Conservation (phyloP, 2,329 filamentous ascomycete genomes). For the Curvularia lunata region DNA sequence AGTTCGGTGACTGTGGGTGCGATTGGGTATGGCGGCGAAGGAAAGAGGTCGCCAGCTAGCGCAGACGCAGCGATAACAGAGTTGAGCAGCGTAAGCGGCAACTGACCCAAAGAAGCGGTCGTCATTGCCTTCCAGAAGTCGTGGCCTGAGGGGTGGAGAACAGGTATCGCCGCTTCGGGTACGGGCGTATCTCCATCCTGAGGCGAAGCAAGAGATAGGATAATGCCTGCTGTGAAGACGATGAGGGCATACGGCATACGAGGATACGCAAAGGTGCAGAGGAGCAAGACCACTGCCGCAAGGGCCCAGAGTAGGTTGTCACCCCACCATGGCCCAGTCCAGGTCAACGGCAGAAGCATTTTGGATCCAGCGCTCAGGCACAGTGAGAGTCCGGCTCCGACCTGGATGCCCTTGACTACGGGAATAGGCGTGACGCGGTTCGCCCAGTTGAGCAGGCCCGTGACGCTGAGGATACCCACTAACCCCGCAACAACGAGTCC, state of each 20-base stretch:
- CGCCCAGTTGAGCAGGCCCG: conserved; percentile 77
- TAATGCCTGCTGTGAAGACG: conserved; percentile 71
- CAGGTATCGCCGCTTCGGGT: conserved; percentile 62
- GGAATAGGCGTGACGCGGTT: conserved; percentile 79
- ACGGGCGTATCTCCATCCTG: conserved; percentile 15
- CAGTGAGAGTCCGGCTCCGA: conserved; percentile 86
- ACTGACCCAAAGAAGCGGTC: conserved; percentile 78
- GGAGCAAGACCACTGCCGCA: conserved; percentile 73
- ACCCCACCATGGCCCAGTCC: conserved; percentile 68
- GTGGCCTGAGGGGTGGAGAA: conserved; percentile 53
- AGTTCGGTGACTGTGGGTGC: conserved; percentile 76
- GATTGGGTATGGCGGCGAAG: conserved; percentile 60
- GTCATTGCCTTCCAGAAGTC: conserved; percentile 63
- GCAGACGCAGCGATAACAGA: conserved; percentile 88
- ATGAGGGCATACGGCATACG: conserved; percentile 79
- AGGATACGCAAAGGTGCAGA: conserved; percentile 69
- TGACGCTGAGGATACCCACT: conserved; percentile 78
- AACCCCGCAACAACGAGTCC: conserved; percentile 78
- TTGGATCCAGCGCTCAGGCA: conserved; percentile 74
- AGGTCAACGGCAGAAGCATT: conserved; percentile 71
- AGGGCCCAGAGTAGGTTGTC: conserved; percentile 83
- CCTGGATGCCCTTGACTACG: conserved; percentile 92
- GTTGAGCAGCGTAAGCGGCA: conserved; percentile 91
- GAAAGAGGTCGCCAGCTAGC: conserved; percentile 77
- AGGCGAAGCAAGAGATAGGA: conserved; percentile 63